These are phyloP conservation scores for Aspergillus hancockii DNA, from an alignment of 495 filamentous ascomycete genomes.

Conservation along the genomic window DNA sequence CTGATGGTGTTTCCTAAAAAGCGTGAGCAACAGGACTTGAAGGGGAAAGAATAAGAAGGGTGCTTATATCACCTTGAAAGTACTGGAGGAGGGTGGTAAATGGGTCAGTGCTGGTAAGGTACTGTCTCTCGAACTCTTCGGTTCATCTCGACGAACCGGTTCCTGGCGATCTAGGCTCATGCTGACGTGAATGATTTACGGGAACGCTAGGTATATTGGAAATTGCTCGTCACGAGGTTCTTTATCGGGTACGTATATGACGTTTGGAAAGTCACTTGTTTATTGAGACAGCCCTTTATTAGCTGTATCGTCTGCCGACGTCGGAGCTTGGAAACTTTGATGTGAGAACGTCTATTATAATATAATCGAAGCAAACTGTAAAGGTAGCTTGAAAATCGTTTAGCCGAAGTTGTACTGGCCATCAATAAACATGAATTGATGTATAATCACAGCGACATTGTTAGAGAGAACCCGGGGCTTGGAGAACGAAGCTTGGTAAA, in stretches of 20 bases:
- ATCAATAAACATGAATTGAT: not conserved
- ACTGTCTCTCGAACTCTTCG: constrained; percentile 21
- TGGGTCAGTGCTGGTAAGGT: constrained; percentile 26
- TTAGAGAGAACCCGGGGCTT: not conserved
- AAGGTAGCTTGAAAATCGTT: not conserved
- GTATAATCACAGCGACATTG: not conserved
- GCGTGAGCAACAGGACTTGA: constrained; percentile 1
- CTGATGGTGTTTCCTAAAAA: constrained; percentile 17
- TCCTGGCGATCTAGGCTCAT: constrained; percentile 46
- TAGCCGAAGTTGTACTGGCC: not conserved
- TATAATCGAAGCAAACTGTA: not conserved
- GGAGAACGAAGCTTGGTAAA: not conserved
- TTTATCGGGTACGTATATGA: not conserved
- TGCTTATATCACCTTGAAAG: constrained; percentile 29
- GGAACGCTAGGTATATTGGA: not conserved
- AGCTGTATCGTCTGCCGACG: not conserved
- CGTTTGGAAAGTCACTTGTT: not conserved
- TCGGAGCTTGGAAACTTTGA: not conserved
- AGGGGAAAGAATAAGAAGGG: constrained; percentile 3
- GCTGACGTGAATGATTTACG: constrained; percentile 10
- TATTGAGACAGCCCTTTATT: not conserved
- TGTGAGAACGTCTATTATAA: not conserved
- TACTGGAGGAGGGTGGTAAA: constrained; percentile 21
- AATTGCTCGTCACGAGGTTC: not conserved
- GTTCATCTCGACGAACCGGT: constrained; percentile 22